Conservation (phyloP, 805 yeast species). For the Novakomyces olei region DNA sequence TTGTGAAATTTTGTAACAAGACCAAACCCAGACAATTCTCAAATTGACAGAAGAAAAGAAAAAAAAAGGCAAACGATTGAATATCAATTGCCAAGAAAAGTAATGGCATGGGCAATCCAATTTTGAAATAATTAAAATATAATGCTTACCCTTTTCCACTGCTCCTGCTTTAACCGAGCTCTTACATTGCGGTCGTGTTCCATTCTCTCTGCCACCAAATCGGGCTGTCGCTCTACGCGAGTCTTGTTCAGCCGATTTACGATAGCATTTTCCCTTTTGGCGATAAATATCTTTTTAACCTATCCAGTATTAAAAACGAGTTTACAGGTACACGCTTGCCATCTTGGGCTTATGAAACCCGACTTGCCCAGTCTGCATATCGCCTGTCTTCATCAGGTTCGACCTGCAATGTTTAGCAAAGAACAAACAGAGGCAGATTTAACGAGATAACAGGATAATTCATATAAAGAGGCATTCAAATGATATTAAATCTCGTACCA, state of each 20-base stretch:
- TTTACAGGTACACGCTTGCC: constrained; percentile 1
- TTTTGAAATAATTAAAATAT: neutral
- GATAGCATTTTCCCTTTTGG: constrained; percentile 33
- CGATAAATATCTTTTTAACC: constrained; percentile 32
- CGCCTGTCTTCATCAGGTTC: constrained; percentile 41
- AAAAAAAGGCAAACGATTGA: no score
- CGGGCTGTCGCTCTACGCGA: constrained; percentile 31
- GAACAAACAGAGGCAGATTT: no score
- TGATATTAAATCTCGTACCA: no score
- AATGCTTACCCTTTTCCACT: constrained; percentile 7
- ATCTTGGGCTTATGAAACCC: constrained; percentile 37
- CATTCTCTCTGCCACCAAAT: constrained; percentile 21
- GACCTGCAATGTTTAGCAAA: no score
- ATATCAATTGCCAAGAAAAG: no score
- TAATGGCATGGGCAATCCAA: neutral
- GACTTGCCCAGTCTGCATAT: constrained; percentile 63
- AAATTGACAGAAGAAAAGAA: no score
- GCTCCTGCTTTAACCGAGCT: constrained; percentile 11
- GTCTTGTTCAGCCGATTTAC: constrained; percentile 46
- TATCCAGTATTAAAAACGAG: constrained; percentile 7
- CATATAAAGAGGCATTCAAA: no score
- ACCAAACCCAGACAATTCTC: no score
- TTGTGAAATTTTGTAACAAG: no score
- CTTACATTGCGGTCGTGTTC: constrained; percentile 21
- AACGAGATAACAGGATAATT: no score